Conservation (phyloP, 2,329 filamentous ascomycete genomes). For the Trichophyton equinum region DNA sequence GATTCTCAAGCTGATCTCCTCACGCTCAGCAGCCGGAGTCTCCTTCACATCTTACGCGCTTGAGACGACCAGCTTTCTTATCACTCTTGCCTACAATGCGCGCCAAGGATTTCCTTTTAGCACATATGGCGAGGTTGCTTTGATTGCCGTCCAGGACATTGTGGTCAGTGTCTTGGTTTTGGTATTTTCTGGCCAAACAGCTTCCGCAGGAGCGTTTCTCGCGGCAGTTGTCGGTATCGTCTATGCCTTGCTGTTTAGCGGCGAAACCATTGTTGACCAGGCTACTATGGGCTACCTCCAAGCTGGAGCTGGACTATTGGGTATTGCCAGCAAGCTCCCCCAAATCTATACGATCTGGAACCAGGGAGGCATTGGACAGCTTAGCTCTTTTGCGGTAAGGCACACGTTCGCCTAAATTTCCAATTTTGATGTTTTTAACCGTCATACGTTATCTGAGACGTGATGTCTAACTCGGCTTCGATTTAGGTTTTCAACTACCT, state of each 20-base stretch:
- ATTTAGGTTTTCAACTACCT: constrained; percentile 94
- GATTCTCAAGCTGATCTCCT: constrained; percentile 78
- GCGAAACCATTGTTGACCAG: constrained; percentile 49
- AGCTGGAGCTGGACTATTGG: constrained; percentile 68
- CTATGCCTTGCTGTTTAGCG: constrained; percentile 55
- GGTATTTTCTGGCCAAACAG: constrained; percentile 59
- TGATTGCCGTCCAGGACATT: constrained; percentile 87
- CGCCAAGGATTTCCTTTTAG: constrained; percentile 88
- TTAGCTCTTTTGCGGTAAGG: constrained; percentile 89
- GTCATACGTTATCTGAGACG: constrained; percentile 1
- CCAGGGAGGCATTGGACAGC: constrained; percentile 80
- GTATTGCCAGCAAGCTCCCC: constrained; percentile 82
- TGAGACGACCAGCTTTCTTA: constrained; percentile 77
- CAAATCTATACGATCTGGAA: constrained; percentile 80
- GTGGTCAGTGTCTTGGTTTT: constrained; percentile 78
- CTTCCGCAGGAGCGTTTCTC: constrained; percentile 63
- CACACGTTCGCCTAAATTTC: constrained; percentile 1
- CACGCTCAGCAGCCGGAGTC: constrained; percentile 69
- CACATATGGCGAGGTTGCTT: constrained; percentile 87
- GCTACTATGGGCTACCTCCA: constrained; percentile 62
- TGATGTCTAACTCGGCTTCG: background rate
- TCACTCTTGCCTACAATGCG: constrained; percentile 82
- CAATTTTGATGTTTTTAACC: background rate
- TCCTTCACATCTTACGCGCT: constrained; percentile 85
- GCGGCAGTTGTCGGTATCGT: constrained; percentile 58